Percentiles rank a stretch among this genome's conserved stretches.
These are phyloP conservation scores for Vigna radiata DNA, from an alignment of 306 rosid species.

Conservation along the genomic window DNA sequence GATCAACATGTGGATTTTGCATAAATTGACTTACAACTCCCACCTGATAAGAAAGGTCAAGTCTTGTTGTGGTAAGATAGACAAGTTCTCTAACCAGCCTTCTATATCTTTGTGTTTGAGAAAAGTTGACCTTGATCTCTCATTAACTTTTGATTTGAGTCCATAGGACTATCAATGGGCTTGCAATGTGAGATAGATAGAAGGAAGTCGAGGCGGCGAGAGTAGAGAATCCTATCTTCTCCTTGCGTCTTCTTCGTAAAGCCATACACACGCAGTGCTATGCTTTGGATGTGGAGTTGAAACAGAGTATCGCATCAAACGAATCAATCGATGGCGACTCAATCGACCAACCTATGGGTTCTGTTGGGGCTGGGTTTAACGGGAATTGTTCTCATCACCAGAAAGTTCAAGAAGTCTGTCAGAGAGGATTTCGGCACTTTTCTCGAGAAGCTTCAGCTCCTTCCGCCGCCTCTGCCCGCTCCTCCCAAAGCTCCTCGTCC, in stretches of 20 bases:
- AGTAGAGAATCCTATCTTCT: slow-evolving; percentile 15
- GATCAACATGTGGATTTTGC: too few species aligned
- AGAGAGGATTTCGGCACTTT: slow-evolving; percentile 92
- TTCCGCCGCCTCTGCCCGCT: slow-evolving; percentile 95
- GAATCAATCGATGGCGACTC: slow-evolving; percentile 54
- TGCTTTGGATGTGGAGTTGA: not conserved
- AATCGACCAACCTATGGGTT: slow-evolving; percentile 84
- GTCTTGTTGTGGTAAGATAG: too few species aligned
- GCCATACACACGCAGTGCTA: too few species aligned
- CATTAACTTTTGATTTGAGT: too few species aligned
- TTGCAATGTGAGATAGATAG: not conserved
- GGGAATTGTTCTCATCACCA: slow-evolving; percentile 71
- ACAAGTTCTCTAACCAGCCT: too few species aligned
- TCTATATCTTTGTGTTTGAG: too few species aligned
- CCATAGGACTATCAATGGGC: too few species aligned
- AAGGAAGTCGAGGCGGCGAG: slow-evolving; percentile 9
- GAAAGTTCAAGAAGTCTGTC: slow-evolving; percentile 69
- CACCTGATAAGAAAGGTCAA: too few species aligned
- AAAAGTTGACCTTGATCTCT: too few species aligned
- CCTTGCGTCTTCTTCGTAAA: not conserved
- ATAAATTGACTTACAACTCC: too few species aligned
- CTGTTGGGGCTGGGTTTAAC: slow-evolving; percentile 85
- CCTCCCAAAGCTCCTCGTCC: slow-evolving; percentile 99
- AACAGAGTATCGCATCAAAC: not conserved
- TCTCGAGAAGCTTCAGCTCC: slow-evolving; percentile 64